These are phyloP conservation scores for Ogataea pilisensis DNA, from an alignment of 805 yeast genomes.

Conservation along the genomic window DNA sequence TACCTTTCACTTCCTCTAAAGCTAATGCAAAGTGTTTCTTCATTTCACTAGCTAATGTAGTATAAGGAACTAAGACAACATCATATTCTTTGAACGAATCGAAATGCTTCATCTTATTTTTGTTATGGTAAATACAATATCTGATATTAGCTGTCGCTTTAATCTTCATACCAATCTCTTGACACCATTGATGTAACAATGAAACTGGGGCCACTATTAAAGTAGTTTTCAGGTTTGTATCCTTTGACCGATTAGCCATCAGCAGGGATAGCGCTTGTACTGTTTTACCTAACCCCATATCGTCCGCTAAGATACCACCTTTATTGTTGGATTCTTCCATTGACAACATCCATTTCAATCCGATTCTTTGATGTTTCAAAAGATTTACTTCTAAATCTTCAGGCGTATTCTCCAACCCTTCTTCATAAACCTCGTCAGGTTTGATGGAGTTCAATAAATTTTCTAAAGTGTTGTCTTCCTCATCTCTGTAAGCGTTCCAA, in stretches of 20 bases:
- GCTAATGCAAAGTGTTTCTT: conserved; percentile 54
- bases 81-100: conserved; percentile 53
- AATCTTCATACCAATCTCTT: conserved; percentile 65
- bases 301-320: conserved; percentile 77
- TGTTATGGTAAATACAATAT: conserved; percentile 59
- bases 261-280: conserved; percentile 63
- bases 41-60: conserved; percentile 72
- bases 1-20: conserved; percentile 27
- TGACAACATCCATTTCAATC: conserved; percentile 73
- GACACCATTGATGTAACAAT: conserved; percentile 78
- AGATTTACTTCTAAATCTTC: conserved; percentile 45
- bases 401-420: conserved; percentile 63
- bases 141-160: conserved; percentile 40
- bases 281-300: conserved; percentile 82
- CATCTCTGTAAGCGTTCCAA: neutral
- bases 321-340: conserved; percentile 57
- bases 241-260: conserved; percentile 37
- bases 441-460: conserved; percentile 47
- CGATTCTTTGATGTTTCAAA: conserved; percentile 70
- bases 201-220: conserved; percentile 91
- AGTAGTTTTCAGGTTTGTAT: conserved; percentile 44
- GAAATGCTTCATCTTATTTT: conserved; percentile 40
- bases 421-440: conserved; percentile 45
- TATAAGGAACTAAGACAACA: conserved; percentile 75
- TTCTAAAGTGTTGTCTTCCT: conserved; percentile 25